Evolutionary conservation across 2,329 filamentous ascomycete genomes (phyloP).

Genomic region (Coniochaeta sp.): DNA sequence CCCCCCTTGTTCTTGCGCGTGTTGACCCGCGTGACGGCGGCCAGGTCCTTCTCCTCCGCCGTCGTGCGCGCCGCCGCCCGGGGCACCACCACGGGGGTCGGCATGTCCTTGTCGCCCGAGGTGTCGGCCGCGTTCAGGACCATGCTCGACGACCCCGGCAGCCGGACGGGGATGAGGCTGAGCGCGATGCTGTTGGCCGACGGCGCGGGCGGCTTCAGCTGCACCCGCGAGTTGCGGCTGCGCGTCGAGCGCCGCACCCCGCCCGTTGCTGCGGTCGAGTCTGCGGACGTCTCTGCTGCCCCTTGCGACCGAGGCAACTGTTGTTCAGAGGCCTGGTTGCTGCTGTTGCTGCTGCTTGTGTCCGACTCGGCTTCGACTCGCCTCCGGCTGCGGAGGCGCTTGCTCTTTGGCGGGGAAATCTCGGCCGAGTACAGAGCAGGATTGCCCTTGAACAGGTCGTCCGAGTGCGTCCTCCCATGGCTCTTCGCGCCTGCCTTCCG

Average conservation of each 20-base stretch:
- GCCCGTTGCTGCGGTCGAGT: background rate
- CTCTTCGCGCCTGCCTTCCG: conserved; percentile 18
- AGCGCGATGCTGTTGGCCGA: conserved; percentile 19
- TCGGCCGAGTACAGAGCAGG: conserved; percentile 10
- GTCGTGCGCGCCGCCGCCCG: conserved; percentile 7
- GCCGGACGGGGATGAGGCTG: conserved; percentile 22
- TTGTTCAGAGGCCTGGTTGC: conserved; percentile 17
- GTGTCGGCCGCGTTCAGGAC: conserved; percentile 2
- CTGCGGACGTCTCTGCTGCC: background rate
- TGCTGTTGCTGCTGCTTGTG: conserved; percentile 11
- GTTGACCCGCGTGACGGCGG: conserved; percentile 32
- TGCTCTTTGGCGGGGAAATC: conserved; percentile 4
- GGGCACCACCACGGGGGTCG: conserved; percentile 6
- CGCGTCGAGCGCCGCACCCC: conserved; percentile 17
- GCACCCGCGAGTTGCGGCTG: conserved; percentile 14
- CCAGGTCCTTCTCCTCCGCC: conserved; percentile 31
- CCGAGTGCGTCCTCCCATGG: background rate
- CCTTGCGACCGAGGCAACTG: background rate
- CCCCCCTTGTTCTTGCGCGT: conserved; percentile 36
- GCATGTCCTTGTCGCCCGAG: conserved; percentile 11
- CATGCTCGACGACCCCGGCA: conserved; percentile 20
- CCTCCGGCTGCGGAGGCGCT: background rate
- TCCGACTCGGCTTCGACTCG: background rate
- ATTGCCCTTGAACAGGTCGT: conserved; percentile 14
- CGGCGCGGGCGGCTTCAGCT: conserved; percentile 14